phyloP scores from a whole-genome alignment of 768 basidiomycete genomes.

The Boletales sp. region DNA sequence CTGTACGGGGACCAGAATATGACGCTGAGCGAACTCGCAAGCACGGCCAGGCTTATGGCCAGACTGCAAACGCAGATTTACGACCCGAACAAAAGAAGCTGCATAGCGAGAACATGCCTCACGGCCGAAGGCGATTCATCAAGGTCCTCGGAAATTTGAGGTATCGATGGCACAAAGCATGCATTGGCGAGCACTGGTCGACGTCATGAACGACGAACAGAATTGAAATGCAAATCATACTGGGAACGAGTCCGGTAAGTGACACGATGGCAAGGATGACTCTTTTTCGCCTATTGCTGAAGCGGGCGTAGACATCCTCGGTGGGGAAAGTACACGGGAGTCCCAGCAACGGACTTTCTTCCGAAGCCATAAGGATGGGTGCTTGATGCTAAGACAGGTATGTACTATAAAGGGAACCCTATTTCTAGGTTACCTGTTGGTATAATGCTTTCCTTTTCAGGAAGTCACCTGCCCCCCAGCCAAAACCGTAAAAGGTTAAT shows the following conservation, averaged over 20 bases:
- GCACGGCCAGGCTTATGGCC: constrained; percentile 49
- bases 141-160: constrained; percentile 66
- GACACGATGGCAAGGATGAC: constrained; percentile 56
- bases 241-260: constrained; percentile 57
- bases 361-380: no score
- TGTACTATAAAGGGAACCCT: no score
- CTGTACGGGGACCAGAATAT: constrained; percentile 52
- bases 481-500: no score
- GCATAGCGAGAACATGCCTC: constrained; percentile 36
- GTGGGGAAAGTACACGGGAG: not conserved
- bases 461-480: no score
- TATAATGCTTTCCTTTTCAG: no score
- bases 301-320: constrained; percentile 52
- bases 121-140: constrained; percentile 54
- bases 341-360: no score
- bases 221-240: constrained; percentile 36
- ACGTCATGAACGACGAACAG: not conserved
- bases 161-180: constrained; percentile 72
- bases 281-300: constrained; percentile 49
- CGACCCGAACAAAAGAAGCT: not conserved
- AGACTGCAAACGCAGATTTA: constrained; percentile 27
- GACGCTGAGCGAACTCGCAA: constrained; percentile 43
- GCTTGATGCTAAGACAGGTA: no score
- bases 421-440: no score
- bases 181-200: constrained; percentile 61